These are phyloP conservation scores for Juglanconis juglandina DNA, from an alignment of 2,329 filamentous ascomycete genomes.

Conservation along the genomic window DNA sequence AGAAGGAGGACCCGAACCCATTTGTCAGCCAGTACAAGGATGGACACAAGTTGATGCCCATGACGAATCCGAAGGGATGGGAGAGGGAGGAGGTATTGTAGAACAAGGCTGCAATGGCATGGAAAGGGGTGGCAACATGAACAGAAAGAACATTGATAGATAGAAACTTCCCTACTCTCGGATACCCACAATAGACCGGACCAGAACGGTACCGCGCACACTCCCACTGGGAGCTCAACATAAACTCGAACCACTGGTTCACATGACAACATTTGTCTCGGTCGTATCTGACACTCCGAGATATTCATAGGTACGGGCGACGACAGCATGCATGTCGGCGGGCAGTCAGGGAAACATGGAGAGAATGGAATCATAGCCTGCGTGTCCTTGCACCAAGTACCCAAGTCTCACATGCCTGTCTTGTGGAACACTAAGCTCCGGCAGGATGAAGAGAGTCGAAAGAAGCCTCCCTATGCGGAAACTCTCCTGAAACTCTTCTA, in stretches of 20 bases:
- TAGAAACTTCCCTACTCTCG: conserved; percentile 2
- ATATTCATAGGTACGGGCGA: not conserved
- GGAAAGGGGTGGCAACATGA: not conserved
- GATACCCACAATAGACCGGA: conserved; percentile 8
- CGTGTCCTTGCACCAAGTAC: not conserved
- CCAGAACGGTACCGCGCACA: not conserved
- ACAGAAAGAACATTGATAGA: not conserved
- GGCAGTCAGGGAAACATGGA: not conserved
- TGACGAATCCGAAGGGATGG: conserved; percentile 68
- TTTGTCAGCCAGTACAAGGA: conserved; percentile 83
- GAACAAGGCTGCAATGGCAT: not conserved
- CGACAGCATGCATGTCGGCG: not conserved
- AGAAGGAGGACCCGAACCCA: conserved; percentile 84
- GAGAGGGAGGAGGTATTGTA: conserved; percentile 70
- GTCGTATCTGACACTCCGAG: not conserved
- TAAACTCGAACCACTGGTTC: not conserved
- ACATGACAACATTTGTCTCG: not conserved
- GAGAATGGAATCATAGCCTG: not conserved
- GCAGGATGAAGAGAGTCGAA: not conserved
- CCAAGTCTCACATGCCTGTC: not conserved
- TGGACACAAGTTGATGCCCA: conserved; percentile 57
- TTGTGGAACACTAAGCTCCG: conserved; percentile 2
- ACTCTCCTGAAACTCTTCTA: conserved; percentile 2
- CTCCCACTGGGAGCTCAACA: not conserved
- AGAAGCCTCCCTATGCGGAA: not conserved